Evolutionary conservation across 768 basidiomycete genomes (phyloP).

Genomic region (Paxillus involutus): DNA sequence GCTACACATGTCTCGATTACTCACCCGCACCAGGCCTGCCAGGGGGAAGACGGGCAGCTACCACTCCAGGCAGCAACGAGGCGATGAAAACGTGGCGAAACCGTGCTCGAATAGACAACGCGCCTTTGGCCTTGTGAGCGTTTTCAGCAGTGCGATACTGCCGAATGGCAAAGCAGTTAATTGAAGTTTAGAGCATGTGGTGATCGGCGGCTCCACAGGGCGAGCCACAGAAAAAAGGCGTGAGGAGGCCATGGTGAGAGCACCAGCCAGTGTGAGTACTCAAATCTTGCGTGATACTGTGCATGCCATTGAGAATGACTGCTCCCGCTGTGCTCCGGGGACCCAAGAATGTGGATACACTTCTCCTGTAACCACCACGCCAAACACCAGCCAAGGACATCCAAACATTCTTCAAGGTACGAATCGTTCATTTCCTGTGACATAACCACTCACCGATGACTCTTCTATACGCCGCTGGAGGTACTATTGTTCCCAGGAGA

Average conservation of each 20-base stretch:
- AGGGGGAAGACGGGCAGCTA: neutral
- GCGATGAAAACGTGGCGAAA: neutral
- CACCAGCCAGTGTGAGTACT: neutral
- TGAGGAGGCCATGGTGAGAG: slow-evolving; percentile 9
- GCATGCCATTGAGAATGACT: neutral
- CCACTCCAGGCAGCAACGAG: neutral
- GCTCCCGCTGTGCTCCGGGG: neutral
- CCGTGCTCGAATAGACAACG: neutral
- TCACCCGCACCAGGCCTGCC: neutral
- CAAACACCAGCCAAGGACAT: neutral
- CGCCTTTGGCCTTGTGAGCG: neutral
- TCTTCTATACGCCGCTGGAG: neutral
- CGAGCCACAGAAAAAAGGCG: neutral
- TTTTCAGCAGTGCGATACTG: neutral
- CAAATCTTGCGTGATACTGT: slow-evolving; percentile 9
- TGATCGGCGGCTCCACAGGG: too few relatives aligned
- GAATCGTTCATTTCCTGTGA: neutral
- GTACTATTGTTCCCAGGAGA: neutral
- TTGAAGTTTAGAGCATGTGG: neutral
- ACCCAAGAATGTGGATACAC: too few relatives aligned
- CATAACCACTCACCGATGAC: slow-evolving; percentile 6
- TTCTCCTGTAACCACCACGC: neutral
- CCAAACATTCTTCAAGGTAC: neutral
- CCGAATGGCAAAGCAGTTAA: neutral
- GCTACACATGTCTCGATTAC: neutral